phyloP scores from a whole-genome alignment of 1,284 basidiomycete genomes.

The Irpex sp. region DNA sequence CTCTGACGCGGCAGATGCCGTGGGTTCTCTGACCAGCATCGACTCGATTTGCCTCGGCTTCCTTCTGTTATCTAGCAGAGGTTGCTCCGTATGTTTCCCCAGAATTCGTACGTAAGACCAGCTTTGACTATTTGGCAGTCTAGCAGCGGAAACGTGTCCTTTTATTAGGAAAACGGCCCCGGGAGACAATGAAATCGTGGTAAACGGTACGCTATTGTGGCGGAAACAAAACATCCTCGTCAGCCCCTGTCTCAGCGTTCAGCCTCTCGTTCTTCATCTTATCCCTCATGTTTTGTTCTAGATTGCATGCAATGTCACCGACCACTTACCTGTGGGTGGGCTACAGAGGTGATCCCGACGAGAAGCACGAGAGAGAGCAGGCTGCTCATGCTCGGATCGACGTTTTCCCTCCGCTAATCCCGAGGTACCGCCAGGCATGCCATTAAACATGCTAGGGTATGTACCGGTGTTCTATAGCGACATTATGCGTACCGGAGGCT shows the following conservation, averaged over 20 bases:
- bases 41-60: not conserved
- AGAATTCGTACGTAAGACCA: not conserved
- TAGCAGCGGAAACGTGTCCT: not conserved
- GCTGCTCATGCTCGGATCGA: not conserved
- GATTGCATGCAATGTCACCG: not conserved
- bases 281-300: not conserved
- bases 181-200: not conserved
- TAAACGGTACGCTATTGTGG: not conserved
- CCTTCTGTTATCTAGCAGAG: not conserved
- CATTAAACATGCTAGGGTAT: not conserved
- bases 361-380: not conserved
- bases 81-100: constrained; percentile 1
- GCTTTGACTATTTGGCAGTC: not conserved
- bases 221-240: not conserved
- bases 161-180: not conserved
- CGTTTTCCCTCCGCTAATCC: not conserved
- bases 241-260: not conserved
- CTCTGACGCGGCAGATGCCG: not conserved
- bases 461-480: not conserved
- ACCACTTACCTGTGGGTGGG: not conserved
- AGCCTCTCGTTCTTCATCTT: not conserved
- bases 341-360: not conserved
- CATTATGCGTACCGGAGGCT: not conserved
- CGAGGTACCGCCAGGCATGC: not conserved
- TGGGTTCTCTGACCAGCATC: not conserved